Evolutionary conservation across 139 green algal genomes (phyloP), one percentile per base, ranked within the genome.

Genomic region (Chlamydomonas eustigma): DNA sequence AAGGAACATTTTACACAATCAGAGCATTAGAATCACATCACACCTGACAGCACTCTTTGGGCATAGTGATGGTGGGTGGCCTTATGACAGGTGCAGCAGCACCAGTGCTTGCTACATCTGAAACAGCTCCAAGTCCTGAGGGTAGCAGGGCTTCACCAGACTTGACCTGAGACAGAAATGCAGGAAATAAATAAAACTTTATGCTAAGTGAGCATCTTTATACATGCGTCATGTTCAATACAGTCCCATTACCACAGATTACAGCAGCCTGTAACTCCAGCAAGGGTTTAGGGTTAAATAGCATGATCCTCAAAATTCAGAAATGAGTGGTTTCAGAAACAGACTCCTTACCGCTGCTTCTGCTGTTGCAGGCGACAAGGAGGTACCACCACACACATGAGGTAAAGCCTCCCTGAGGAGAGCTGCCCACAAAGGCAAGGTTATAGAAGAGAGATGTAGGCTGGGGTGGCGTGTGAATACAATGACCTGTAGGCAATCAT

Each of bases 31-130:
- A n/a, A 58, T 18, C 44, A 12, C 44, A 18, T 18, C 44, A 28
- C 44, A 58, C 44, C 44, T 58, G 44, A 58, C 44, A 58, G 58
- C 58, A 70, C 58, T 70, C 58, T 70, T 24, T 32, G 28, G 58
- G 58, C 25, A 70, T 24, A 24, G 58, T 70, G 58, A 70, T 70
- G 58, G 24, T 34, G 25, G 58, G 8, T 58, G 44, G 44, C 44
- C 44, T 12, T 12, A 58, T 58, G 44, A 58, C 18, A 18, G 44
- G 44, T 12, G 18, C 18, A 18, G 12, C 18, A 12, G 12, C 44
- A 12, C 12, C 18, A 58, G 44, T 18, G 12, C 12, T 58, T 12
- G 44, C 44, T 28, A 18, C 44, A 12, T 18, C 44, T 58, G 44
- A 18, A 58, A 28, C 44, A 58, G 44, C 44, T 28, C 12, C 18